A percentile compares a stretch with the other conserved stretches of the same genome.
Evolutionary conservation across 305 asterid genomes (phyloP).

Genomic region (Ilex paraguariensis): DNA sequence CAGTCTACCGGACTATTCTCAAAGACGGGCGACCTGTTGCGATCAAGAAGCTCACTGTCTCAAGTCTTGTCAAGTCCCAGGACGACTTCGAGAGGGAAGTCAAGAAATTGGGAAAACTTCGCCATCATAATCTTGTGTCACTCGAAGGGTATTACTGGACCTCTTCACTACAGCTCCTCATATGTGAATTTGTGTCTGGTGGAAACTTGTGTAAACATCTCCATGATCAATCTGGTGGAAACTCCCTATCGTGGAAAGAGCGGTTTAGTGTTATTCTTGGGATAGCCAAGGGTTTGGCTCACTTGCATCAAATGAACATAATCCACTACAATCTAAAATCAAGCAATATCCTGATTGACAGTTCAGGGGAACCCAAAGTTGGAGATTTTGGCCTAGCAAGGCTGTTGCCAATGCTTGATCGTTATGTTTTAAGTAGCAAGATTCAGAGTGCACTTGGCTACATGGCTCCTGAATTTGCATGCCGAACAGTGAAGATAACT

Average conservation of each 20-base stretch:
- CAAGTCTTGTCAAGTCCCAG: conserved; percentile 66
- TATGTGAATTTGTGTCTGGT: conserved; percentile 60
- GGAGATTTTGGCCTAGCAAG: conserved; percentile 73
- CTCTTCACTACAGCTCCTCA: conserved; percentile 71
- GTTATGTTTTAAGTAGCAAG: conserved; percentile 74
- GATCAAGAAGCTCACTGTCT: conserved; percentile 70
- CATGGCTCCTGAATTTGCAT: conserved; percentile 87
- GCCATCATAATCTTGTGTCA: conserved; percentile 55
- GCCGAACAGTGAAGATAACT: conserved; percentile 67
- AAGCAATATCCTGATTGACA: conserved; percentile 60
- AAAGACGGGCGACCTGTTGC: conserved; percentile 72
- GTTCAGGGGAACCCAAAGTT: conserved; percentile 60
- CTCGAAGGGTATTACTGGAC: conserved; percentile 92
- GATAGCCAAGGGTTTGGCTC: conserved; percentile 67
- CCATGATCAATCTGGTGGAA: conserved; percentile 48
- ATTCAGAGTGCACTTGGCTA: conserved; percentile 86
- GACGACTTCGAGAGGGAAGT: conserved; percentile 79
- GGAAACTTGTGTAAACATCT: conserved; percentile 66
- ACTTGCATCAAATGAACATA: conserved; percentile 56
- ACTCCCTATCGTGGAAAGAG: conserved; percentile 54
- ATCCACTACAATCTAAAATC: conserved; percentile 80
- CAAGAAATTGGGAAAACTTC: conserved; percentile 45
- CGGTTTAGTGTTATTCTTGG: conserved; percentile 63
- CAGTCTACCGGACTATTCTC: conserved; percentile 64
- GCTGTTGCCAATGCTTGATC: conserved; percentile 64